Base-by-base conservation (phyloP, 2,329 filamentous ascomycete species). In the Talaromyces sp. region DNA sequence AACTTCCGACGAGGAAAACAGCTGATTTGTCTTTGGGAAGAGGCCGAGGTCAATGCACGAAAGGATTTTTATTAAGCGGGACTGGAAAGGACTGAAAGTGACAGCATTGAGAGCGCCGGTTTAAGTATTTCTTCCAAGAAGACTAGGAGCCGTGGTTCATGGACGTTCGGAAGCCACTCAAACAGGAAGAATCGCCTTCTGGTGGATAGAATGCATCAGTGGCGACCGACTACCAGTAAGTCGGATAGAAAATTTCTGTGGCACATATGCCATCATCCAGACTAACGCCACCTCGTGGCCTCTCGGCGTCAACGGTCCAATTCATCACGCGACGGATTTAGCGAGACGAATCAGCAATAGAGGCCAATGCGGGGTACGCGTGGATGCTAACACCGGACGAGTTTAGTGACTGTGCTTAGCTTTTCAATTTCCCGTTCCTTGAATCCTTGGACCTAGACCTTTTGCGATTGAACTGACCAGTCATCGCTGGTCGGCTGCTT, bases 321-420 rank as follows among this genome's bases (percentile, higher is more conserved):
- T 39, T 11, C 52, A 22, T 37, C 52, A 8, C 24, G 19, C 52
- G n/a, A 56, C 31, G 7, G 19, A 22, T 37, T 10, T 7, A 41
- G 39, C 39, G 39, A 41, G 39, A n/a, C 48, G 24, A 52, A 52
- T 52, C 24, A 33, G 16, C 16, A 2, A 19, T 6, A n/a, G 10
- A 3, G n/a, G 50, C n/a, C 50, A 5, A 35, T 56, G 52, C 52
- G 52, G 52, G 50, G 50, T 33, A 54, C 48, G 48, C 24, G 31
- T 35, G 9, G 16, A 19, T 24, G 11, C 52, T 37, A 33, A 33
- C 6, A 35, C 50, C 1, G 6, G 31, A 56, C 3, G 1, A 39
- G 52, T 39, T 37, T 56, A 39, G 52, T 37, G 33, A 22, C 52
- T 24, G 52, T 56, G 50, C 52, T 37, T 56, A 56, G 52, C 52